Base-by-base conservation (phyloP, 257 asterid species). In the Cordia subcordata region DNA sequence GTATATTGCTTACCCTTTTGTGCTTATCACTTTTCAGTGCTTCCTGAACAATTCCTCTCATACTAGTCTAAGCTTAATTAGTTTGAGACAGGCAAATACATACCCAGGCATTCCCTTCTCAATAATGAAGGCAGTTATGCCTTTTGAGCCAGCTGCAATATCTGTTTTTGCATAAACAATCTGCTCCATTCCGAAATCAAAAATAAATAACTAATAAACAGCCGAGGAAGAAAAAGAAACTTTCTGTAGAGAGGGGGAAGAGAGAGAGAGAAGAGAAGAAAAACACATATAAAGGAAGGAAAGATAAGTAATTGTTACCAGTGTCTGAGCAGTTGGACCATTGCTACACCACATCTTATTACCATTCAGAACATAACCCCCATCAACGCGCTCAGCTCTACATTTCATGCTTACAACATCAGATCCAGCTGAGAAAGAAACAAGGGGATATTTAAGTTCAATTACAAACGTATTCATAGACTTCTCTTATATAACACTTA, bases 261-360 rank as follows among this genome's bases (percentile, higher is more conserved):
- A n/a, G n/a, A n/a, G n/a, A 27, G 4, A 27, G 6, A 27, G 35
- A 1, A 27, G 35, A 27, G 6, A 27, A 27, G 6, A 6, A 6
- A 27, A 27, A 27, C 4, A 27, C 35, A 27, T 6, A 49, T 4
- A 12, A 5, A 27, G 55, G 57, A 27, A 68, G 33, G n/a, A 57
- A 40, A 20, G 42, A 22, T 22, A 55, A 61, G 38, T n/a, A 44
- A 65, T 33, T 33, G 22, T 57, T 84, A 93, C 99, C 89, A 93
- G 79, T 37, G 99, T 89, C 75, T 83, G 82, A 62, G 99, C 97
- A 64, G 61, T 61, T 35, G 97, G 95, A 60, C 99, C 99, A 76
- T 93, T 93, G 49, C 97, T 93, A 85, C 99, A 93, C 99, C 97
- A 93, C 99, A 93, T 93, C 77, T 93, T 93, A 74, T 89, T 93